A percentile compares a stretch with the other conserved stretches of the same genome.
These are phyloP conservation scores for Luffa acutangula DNA, from an alignment of 306 rosid genomes.

Conservation along the genomic window DNA sequence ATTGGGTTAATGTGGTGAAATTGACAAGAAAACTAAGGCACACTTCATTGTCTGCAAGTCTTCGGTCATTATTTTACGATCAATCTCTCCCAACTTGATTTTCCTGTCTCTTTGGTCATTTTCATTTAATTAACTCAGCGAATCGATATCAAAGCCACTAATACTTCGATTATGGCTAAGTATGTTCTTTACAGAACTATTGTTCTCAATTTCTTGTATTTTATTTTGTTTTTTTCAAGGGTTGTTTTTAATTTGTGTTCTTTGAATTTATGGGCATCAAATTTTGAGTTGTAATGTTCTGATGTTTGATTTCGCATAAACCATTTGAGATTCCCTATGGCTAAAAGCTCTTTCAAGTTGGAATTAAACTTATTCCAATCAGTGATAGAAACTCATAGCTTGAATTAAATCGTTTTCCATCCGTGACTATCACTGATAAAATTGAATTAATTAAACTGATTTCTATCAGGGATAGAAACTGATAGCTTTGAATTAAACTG, in stretches of 20 bases:
- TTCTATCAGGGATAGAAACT: no score
- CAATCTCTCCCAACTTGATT: neutral
- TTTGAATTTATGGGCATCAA: neutral
- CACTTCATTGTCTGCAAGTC: slow-evolving; percentile 6
- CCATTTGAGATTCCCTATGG: slow-evolving; percentile 39
- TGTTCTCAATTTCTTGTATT: neutral
- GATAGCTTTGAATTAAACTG: no score
- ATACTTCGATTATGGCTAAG: neutral
- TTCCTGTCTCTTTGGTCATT: neutral
- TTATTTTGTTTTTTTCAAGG: neutral
- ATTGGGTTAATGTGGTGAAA: neutral
- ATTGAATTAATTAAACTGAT: no score
- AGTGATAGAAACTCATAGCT: no score
- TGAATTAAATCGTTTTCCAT: no score
- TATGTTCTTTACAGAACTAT: neutral
- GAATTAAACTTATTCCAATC: no score
- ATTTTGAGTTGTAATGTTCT: slow-evolving; percentile 10
- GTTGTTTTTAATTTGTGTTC: neutral
- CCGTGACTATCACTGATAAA: no score
- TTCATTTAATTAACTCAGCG: neutral
- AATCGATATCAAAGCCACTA: neutral
- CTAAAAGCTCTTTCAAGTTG: slow-evolving; percentile 57
- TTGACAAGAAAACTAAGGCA: neutral
- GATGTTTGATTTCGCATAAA: slow-evolving; percentile 38
- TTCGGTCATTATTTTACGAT: neutral